Evolutionary conservation across 768 basidiomycete species (phyloP).

Genomic region (Tricholoma matsutake): DNA sequence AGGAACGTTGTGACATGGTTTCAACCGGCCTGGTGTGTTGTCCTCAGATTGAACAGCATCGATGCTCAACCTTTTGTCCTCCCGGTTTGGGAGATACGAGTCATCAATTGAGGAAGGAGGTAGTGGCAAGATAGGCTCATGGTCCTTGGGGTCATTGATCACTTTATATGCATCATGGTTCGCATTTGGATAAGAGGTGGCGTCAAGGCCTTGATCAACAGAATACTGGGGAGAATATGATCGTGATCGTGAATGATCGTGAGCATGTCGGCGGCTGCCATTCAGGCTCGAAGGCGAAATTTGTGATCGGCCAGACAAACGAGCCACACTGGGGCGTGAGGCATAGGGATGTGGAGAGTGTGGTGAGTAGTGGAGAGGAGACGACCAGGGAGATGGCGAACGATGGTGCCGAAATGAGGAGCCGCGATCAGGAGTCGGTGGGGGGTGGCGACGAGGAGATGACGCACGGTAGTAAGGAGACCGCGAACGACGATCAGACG

Average conservation of each 20-base stretch:
- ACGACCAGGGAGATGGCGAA: slow-evolving; percentile 2
- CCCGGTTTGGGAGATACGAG: background rate
- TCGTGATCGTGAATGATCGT: background rate
- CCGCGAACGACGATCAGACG: background rate
- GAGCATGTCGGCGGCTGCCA: background rate
- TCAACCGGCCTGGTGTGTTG: background rate
- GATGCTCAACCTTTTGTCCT: background rate
- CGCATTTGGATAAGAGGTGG: background rate
- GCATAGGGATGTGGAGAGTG: background rate
- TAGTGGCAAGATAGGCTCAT: background rate
- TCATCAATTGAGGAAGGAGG: background rate
- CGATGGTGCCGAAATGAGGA: background rate
- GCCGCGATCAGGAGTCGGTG: background rate
- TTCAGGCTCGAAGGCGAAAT: background rate
- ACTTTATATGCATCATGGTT: background rate
- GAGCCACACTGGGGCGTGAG: background rate
- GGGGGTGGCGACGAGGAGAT: slow-evolving; percentile 1
- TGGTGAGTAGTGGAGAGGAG: background rate
- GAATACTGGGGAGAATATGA: background rate
- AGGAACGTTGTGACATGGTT: slow-evolving; percentile 35
- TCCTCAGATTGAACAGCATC: background rate
- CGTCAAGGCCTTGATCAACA: background rate
- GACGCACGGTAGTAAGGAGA: background rate
- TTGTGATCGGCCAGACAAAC: background rate
- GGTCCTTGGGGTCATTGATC: background rate